Base-by-base conservation (phyloP, 805 yeast genomes). In the Starmerella bombi region DNA sequence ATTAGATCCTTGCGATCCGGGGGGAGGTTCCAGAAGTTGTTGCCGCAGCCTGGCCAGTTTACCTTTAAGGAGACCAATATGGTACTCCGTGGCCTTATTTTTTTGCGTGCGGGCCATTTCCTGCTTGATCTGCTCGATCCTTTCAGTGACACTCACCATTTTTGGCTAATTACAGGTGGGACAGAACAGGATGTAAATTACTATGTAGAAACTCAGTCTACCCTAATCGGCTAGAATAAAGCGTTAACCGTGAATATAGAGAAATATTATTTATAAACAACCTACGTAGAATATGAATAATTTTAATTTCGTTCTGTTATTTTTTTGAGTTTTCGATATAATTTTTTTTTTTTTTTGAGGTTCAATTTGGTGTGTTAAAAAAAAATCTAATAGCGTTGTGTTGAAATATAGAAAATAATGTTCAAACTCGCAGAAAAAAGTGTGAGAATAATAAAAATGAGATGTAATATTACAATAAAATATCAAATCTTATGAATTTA, bases 11-110 rank as follows among this genome's bases (percentile, higher is more conserved):
- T 75, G 64, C 1, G 76, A 67, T 0, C 84, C 83, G 1, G 88
- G 79, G 32, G 82, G 78, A 5, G 96, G 97, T 50, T 86, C 96
- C 35, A 88, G 67, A 37, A 88, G 69, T 66, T 88, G 94, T 54
- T 93, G 77, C 57, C 97, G 72, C 56, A 81, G 81, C 49, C 93
- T 70, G 8, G 98, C 98, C 32, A 91, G 71, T 59, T 88, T 91
- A 40, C 97, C 98, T 62, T 88, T 86, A 40, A 91, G 67, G 19
- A 88, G 71, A 49, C 98, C 97, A 56, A 88, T 70, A 59, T 88
- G 98, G 61, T 91, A 86, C 66, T 88, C 97, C 1, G 98, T 88
- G 48, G 98, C 97, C 63, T 88, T 88, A 58, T 88, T 88, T 67
- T 91, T 88, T 59, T 88, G 98, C 25, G 98, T 88, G 46, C 95